phyloP scores from a whole-genome alignment of 352 stramenopile species.

The Phytophthora fragariae region DNA sequence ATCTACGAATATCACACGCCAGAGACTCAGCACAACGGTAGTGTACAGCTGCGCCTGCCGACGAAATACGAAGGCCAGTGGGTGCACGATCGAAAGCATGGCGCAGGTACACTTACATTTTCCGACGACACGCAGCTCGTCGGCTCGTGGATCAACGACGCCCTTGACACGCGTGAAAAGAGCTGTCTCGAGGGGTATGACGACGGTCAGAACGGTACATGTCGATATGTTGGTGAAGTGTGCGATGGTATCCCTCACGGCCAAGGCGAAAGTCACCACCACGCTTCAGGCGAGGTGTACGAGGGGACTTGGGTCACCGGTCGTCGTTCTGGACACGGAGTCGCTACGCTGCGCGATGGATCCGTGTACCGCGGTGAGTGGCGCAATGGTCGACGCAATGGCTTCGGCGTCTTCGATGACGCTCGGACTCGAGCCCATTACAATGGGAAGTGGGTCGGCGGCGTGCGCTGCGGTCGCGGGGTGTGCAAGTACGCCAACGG shows the following conservation, averaged over 20 bases:
- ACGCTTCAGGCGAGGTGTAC: conserved; percentile 54
- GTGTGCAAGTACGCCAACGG: conserved; percentile 70
- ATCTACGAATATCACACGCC: conserved; percentile 43
- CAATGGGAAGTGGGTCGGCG: conserved; percentile 89
- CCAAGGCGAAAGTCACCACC: conserved; percentile 57
- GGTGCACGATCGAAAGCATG: conserved; percentile 60
- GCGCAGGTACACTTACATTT: conserved; percentile 70
- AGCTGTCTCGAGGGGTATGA: conserved; percentile 58
- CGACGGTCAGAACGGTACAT: conserved; percentile 51
- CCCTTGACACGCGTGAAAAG: conserved; percentile 15
- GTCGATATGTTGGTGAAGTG: conserved; percentile 60
- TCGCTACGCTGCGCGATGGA: conserved; percentile 69
- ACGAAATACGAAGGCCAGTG: conserved; percentile 84
- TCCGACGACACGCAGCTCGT: conserved; percentile 56
- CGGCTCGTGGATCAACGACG: conserved; percentile 46
- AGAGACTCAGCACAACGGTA: neutral
- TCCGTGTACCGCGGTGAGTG: conserved; percentile 88
- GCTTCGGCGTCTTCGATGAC: conserved; percentile 77
- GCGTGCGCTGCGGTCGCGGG: conserved; percentile 68
- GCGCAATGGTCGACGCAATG: conserved; percentile 85
- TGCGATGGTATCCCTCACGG: conserved; percentile 57
- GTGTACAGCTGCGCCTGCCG: conserved; percentile 18
- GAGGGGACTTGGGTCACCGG: conserved; percentile 56
- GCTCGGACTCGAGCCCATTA: conserved; percentile 67
- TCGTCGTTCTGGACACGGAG: conserved; percentile 58